Percentiles rank a stretch among this genome's conserved stretches.
Conservation (phyloP, 2,329 filamentous ascomycete genomes). For the Calonectria pteridis region DNA sequence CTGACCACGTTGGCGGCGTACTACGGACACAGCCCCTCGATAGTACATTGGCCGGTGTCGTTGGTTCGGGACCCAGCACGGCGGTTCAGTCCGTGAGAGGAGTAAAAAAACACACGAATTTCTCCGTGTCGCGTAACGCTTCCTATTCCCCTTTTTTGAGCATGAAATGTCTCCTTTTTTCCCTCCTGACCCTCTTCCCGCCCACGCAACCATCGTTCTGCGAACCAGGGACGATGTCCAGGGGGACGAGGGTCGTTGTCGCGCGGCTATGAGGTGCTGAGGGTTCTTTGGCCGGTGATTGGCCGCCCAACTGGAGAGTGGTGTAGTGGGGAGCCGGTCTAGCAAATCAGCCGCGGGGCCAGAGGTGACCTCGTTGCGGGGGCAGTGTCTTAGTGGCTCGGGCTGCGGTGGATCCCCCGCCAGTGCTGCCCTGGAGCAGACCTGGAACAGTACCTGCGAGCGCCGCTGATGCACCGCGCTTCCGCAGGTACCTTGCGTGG, state of each 20-base stretch:
- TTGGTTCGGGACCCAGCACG: not conserved
- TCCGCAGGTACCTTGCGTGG: slow-evolving; percentile 5
- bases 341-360: slow-evolving; percentile 44
- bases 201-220: not conserved
- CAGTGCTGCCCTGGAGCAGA: slow-evolving; percentile 36
- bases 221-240: slow-evolving; percentile 23
- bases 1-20: slow-evolving; percentile 26
- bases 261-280: slow-evolving; percentile 41
- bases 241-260: slow-evolving; percentile 37
- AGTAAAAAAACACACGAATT: not conserved
- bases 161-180: slow-evolving; percentile 7
- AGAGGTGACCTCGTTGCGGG: slow-evolving; percentile 43
- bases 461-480: slow-evolving; percentile 25
- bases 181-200: slow-evolving; percentile 2
- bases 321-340: slow-evolving; percentile 31
- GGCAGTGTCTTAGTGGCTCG: slow-evolving; percentile 40
- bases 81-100: not conserved
- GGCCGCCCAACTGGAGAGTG: slow-evolving; percentile 13
- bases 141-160: not conserved
- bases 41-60: slow-evolving; percentile 16
- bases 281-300: slow-evolving; percentile 30
- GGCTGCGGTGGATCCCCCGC: slow-evolving; percentile 37
- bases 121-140: not conserved
- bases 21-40: slow-evolving; percentile 24
- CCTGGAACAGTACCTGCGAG: slow-evolving; percentile 25